These are phyloP conservation scores for Cutaneotrichosporon cyanovorans DNA, from an alignment of 1,284 basidiomycete genomes.

Conservation along the genomic window DNA sequence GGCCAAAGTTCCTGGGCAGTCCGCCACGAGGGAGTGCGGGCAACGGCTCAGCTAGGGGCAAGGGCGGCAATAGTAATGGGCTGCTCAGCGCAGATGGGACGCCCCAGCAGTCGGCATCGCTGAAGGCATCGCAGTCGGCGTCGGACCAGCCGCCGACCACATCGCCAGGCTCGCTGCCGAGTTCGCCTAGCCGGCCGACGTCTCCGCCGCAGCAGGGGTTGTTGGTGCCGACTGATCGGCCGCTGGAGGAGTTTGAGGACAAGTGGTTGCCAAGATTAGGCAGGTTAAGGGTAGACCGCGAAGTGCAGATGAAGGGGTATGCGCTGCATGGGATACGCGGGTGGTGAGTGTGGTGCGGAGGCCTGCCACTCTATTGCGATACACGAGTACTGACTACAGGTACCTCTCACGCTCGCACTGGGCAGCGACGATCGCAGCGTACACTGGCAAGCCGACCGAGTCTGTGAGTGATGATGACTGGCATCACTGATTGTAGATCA, in stretches of 20 bases:
- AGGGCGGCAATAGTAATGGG: too few species aligned
- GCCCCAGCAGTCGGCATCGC: too few species aligned
- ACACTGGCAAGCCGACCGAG: conserved; percentile 40
- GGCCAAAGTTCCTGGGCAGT: too few species aligned
- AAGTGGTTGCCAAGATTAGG: conserved; percentile 34
- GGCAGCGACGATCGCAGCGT: conserved; percentile 37
- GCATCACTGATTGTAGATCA: conserved; percentile 22
- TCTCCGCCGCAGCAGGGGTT: conserved; percentile 5
- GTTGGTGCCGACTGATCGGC: conserved; percentile 37
- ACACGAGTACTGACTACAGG: conserved; percentile 21
- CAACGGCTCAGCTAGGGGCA: too few species aligned
- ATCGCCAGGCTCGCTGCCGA: too few species aligned
- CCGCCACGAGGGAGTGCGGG: too few species aligned
- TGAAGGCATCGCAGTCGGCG: too few species aligned
- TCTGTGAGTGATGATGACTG: conserved; percentile 16
- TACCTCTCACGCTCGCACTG: conserved; percentile 38
- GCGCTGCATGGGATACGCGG: conserved; percentile 35
- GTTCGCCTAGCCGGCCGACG: too few species aligned
- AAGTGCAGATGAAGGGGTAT: conserved; percentile 34
- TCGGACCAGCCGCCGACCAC: too few species aligned
- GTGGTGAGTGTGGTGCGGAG: too few species aligned
- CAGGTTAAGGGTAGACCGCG: conserved; percentile 28
- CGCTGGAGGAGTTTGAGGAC: conserved; percentile 32
- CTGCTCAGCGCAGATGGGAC: too few species aligned
- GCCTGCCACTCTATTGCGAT: too few species aligned